These are phyloP conservation scores for Pythium biforme DNA, from an alignment of 352 stramenopile species.

Conservation along the genomic window DNA sequence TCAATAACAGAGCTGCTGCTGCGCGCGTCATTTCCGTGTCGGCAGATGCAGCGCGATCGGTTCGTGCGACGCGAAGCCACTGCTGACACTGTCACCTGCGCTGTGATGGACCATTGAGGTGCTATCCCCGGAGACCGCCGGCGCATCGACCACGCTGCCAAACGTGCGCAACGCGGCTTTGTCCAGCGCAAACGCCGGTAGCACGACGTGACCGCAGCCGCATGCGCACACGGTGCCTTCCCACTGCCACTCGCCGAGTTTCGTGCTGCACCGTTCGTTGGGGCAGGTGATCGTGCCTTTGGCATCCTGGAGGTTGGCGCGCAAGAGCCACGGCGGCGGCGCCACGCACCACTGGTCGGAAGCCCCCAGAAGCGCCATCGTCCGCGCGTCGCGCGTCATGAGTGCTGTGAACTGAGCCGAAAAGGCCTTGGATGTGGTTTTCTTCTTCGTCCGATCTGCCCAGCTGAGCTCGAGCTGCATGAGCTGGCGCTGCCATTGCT, in stretches of 20 bases:
- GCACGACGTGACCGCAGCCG: slow-evolving; percentile 31
- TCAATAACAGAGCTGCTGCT: slow-evolving; percentile 15
- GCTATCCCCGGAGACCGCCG: not conserved
- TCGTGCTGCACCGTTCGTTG: slow-evolving; percentile 8
- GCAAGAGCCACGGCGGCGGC: slow-evolving; percentile 22
- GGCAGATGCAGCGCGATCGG: not conserved
- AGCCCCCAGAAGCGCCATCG: slow-evolving; percentile 1
- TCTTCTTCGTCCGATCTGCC: not conserved
- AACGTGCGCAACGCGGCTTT: slow-evolving; percentile 47
- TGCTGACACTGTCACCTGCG: not conserved
- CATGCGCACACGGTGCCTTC: slow-evolving; percentile 23
- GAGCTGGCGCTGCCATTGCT: slow-evolving; percentile 15
- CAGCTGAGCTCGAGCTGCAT: slow-evolving; percentile 9
- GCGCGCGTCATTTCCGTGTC: not conserved
- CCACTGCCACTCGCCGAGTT: slow-evolving; percentile 17
- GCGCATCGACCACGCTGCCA: slow-evolving; percentile 37
- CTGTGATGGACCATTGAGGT: not conserved
- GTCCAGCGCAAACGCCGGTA: slow-evolving; percentile 52
- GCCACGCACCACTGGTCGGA: slow-evolving; percentile 11
- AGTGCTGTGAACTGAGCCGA: slow-evolving; percentile 13
- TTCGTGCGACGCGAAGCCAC: not conserved
- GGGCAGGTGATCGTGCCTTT: slow-evolving; percentile 18
- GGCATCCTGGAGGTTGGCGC: not conserved
- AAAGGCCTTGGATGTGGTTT: not conserved
- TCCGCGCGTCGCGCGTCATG: not conserved